These are phyloP conservation scores for Pseudoperonospora humuli DNA, from an alignment of 352 stramenopile species.

Conservation along the genomic window DNA sequence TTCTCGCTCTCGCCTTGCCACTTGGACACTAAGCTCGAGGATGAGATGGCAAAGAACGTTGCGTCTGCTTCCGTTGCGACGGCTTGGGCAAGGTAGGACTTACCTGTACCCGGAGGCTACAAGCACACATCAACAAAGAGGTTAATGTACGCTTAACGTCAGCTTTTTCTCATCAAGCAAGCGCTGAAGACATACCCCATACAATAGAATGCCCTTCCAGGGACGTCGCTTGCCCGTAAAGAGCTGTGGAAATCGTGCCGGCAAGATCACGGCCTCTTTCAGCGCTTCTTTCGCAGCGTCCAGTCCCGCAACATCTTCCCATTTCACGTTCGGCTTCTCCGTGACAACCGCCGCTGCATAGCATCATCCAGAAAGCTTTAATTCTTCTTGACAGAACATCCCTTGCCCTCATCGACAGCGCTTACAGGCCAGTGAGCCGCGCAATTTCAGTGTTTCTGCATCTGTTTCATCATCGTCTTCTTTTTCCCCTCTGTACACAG, in stretches of 20 bases:
- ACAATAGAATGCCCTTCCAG: conserved; percentile 97
- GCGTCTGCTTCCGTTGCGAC: conserved; percentile 98
- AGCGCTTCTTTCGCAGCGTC: conserved; percentile 95
- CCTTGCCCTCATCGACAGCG: conserved; percentile 5
- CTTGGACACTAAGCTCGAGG: conserved; percentile 97
- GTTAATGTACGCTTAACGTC: conserved; percentile 5
- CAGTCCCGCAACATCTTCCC: conserved; percentile 96
- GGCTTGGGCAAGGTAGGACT: conserved; percentile 95
- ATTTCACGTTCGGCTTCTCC: conserved; percentile 93
- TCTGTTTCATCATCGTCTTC: conserved; percentile 89
- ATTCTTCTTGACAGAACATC: neutral
- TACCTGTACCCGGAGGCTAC: conserved; percentile 86
- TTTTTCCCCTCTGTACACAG: conserved; percentile 56
- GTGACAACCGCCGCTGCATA: conserved; percentile 68
- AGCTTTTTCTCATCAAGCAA: neutral
- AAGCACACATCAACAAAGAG: conserved; percentile 2
- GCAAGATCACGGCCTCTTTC: conserved; percentile 98
- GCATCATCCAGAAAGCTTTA: conserved; percentile 2
- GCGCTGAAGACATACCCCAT: conserved; percentile 80
- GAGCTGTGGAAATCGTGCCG: conserved; percentile 93
- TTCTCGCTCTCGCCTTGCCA: conserved; percentile 96
- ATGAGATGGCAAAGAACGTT: conserved; percentile 97
- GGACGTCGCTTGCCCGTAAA: conserved; percentile 90
- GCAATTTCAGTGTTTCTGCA: conserved; percentile 93
- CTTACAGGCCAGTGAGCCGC: conserved; percentile 87